Evolutionary conservation across 2,329 filamentous ascomycete genomes (phyloP), one percentile per base, ranked within the genome.

Genomic region (Pseudogymnoascus sp.): DNA sequence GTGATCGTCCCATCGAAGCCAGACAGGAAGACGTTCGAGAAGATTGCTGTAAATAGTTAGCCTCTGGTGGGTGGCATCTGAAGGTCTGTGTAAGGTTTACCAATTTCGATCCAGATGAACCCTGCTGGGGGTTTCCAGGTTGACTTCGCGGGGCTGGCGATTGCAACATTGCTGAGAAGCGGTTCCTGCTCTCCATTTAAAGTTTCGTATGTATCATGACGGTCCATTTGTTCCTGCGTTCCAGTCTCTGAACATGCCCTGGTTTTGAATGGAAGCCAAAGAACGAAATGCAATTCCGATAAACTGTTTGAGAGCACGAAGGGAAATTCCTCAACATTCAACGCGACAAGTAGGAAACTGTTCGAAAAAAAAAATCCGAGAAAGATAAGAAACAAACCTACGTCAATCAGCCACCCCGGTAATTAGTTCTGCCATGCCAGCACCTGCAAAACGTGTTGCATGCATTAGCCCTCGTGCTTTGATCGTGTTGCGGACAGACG

Each of bases 1-100:
- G 89, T 91, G 63, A 91, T 81, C 0, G 89, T 91, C 2, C 85
- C 83, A 72, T 91, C 89, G 68, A 91, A 90, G 2, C 84, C 84
- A 26, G 82, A 82, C 7, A 88, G 78, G 64, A 88, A 88, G 6
- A 88, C 84, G 65, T 87, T 88, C 46, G 81, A 79, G 77, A 87
- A 85, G 68, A 88, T 85, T 31, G 84, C 78, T 78, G 62, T 7
- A 38, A 60, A 26, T 41, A 38, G 31, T 60, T 60, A 37, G 33
- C 22, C 11, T 60, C 8, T 28, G 4, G 65, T 61, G 66, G 35
- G 19, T 28, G 14, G 8, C 59, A 38, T 19, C 56, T 22, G 16
- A 31, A 22, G 12, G 59, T 66, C 38, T 61, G 37, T 19, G 35
- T 50, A 19, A 31, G 46, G 64, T 67, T 16, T 65, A 78, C 77